phyloP scores from a whole-genome alignment of 768 basidiomycete genomes.

The Mycena chlorophos region DNA sequence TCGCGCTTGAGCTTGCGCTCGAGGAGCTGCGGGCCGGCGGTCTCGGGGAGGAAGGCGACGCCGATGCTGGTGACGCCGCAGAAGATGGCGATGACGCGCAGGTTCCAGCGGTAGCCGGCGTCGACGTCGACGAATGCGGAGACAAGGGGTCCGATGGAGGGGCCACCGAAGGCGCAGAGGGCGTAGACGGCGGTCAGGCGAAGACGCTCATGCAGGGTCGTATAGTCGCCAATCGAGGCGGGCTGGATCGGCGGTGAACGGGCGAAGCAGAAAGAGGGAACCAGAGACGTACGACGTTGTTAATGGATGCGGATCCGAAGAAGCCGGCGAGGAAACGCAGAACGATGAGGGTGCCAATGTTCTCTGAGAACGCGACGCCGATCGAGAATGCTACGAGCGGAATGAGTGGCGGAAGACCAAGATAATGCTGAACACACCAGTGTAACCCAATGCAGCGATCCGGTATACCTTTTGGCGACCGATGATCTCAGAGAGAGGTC shows the following conservation, averaged over 20 bases:
- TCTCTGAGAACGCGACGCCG: slow-evolving; percentile 13
- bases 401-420: no score
- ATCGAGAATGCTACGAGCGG: slow-evolving; percentile 21
- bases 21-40: slow-evolving; percentile 17
- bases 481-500: slow-evolving; percentile 27
- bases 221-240: background rate
- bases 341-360: slow-evolving; percentile 11
- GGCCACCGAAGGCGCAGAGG: slow-evolving; percentile 19
- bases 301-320: slow-evolving; percentile 14
- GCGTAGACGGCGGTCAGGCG: background rate
- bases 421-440: slow-evolving; percentile 9
- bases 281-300: no score
- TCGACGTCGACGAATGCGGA: slow-evolving; percentile 16
- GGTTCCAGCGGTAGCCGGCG: slow-evolving; percentile 18
- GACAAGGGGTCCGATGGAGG: slow-evolving; percentile 12
- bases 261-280: no score
- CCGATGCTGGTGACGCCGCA: slow-evolving; percentile 12
- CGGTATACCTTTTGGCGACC: slow-evolving; percentile 18
- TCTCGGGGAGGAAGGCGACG: slow-evolving; percentile 16
- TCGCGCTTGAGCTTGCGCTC: slow-evolving; percentile 5
- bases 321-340: slow-evolving; percentile 19
- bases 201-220: slow-evolving; percentile 10
- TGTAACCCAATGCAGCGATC: slow-evolving; percentile 6
- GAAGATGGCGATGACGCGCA: slow-evolving; percentile 20
- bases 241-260: slow-evolving; percentile 15